Evolutionary conservation across 2,329 filamentous ascomycete species (phyloP).

Genomic region (Fusarium temperatum): DNA sequence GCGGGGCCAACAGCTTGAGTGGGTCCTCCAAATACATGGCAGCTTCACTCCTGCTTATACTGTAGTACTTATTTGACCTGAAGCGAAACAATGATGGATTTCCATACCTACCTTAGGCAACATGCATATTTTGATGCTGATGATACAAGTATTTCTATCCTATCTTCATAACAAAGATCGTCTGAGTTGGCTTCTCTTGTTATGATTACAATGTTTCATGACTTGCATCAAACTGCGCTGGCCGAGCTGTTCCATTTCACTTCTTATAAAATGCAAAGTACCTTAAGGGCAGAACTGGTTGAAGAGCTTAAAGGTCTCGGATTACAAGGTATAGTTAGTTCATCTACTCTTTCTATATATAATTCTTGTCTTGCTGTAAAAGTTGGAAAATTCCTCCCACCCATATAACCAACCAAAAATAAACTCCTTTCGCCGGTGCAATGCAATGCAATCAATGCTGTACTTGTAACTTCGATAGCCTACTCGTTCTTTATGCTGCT

Average conservation of each 20-base stretch:
- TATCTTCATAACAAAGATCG: no score
- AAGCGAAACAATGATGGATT: not conserved
- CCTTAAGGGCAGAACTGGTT: not conserved
- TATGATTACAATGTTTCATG: not conserved
- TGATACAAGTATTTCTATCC: not conserved
- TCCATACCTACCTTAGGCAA: not conserved
- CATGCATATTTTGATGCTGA: not conserved
- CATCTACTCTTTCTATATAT: not conserved
- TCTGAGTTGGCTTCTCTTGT: not conserved
- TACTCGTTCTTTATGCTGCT: constrained; percentile 23
- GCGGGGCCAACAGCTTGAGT: constrained; percentile 12
- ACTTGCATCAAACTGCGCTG: not conserved
- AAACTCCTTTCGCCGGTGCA: constrained; percentile 24
- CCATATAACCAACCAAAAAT: not conserved
- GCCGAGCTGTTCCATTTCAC: not conserved
- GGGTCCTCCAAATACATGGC: not conserved
- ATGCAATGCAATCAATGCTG: constrained; percentile 23
- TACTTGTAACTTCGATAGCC: not conserved
- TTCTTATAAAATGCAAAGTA: not conserved
- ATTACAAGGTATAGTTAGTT: not conserved
- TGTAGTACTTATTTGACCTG: not conserved
- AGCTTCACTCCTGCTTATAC: not conserved
- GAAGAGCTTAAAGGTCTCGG: not conserved
- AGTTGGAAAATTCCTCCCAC: not conserved
- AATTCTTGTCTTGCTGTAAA: not conserved